phyloP scores from a whole-genome alignment of 2,329 filamentous ascomycete genomes.

The Trichoderma atroviride region DNA sequence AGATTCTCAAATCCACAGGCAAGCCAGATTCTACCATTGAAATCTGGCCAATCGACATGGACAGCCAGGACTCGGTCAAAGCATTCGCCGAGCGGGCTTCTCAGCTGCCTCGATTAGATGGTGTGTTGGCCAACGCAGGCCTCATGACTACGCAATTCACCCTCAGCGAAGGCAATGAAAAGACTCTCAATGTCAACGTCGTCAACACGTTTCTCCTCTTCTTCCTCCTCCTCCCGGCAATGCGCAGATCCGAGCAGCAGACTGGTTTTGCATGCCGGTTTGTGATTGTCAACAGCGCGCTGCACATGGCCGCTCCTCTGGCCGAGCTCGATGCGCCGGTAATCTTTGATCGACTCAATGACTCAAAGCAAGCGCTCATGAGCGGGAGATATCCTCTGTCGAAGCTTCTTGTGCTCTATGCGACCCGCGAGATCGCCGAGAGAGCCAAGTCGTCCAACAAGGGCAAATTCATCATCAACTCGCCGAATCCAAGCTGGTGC shows the following conservation, averaged over 20 bases:
- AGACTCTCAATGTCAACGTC: conserved; percentile 25
- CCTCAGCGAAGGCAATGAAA: conserved; percentile 15
- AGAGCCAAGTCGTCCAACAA: neutral
- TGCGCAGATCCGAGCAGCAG: conserved; percentile 6
- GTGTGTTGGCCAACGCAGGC: conserved; percentile 25
- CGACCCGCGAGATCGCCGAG: neutral
- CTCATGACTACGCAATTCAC: neutral
- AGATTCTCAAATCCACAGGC: conserved; percentile 36
- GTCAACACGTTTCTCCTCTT: conserved; percentile 25
- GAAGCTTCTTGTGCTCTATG: neutral
- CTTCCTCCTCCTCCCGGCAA: conserved; percentile 9
- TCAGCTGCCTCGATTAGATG: conserved; percentile 20
- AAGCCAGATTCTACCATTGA: neutral
- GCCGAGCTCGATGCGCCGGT: neutral
- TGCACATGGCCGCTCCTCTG: neutral
- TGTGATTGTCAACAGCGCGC: conserved; percentile 4
- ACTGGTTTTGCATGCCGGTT: conserved; percentile 11
- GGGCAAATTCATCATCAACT: conserved; percentile 8
- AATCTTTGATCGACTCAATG: neutral
- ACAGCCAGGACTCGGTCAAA: conserved; percentile 24
- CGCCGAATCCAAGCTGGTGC: conserved; percentile 9
- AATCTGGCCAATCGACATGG: conserved; percentile 29
- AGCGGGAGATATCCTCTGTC: neutral
- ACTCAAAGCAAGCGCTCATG: neutral
- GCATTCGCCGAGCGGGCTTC: conserved; percentile 20